Base-by-base conservation (phyloP, 768 basidiomycete species). In the Lyophyllum semitale region DNA sequence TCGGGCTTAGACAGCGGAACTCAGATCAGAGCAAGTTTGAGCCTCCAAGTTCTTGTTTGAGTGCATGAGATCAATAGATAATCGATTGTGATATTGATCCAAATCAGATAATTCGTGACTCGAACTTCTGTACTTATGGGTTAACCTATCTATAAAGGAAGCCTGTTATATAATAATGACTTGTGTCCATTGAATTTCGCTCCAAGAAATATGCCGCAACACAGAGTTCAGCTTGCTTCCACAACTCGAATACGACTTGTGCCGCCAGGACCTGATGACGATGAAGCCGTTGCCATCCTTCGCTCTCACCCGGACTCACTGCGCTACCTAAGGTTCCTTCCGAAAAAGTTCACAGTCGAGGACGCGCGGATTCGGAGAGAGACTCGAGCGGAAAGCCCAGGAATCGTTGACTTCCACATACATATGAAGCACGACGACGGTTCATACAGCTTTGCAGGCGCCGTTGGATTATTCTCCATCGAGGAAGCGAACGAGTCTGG, bases 281-380 rank as follows among this genome's bases (percentile, higher is more conserved):
- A 81, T 60, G 68, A 68, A 55, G 60, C 53, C 2, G 62, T 73
- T 11, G 68, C 73, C 13, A 38, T 61, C 18, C 67, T 77, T 30
- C 75, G 79, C 4, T 64, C 68, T 11, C 71, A 78, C 63, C 74
- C 80, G 7, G 63, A 64, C 32, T 70, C 72, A 3, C 66, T 73
- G 3, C 68, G 66, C 49, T 75, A 74, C 59, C 63, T 79, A 6
- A 69, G 67, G 20, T 73, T 75, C 59, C 59, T 79, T 30, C 78
- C 79, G 0, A 66, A 67, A 48, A 59, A 65, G 8, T 60, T 72
- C 48, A 66, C 75, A 1, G 47, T 61, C 13, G 75, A 76, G 4
- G 75, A 79, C 20, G 68, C 68, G 29, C 66, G 71, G 9, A 59
- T 48, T 40, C 67, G 66, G 17, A 63, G 79, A 35, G 72, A 78